phyloP scores from a whole-genome alignment of 2,329 filamentous ascomycete species.

The Diaporthe citriasiana region DNA sequence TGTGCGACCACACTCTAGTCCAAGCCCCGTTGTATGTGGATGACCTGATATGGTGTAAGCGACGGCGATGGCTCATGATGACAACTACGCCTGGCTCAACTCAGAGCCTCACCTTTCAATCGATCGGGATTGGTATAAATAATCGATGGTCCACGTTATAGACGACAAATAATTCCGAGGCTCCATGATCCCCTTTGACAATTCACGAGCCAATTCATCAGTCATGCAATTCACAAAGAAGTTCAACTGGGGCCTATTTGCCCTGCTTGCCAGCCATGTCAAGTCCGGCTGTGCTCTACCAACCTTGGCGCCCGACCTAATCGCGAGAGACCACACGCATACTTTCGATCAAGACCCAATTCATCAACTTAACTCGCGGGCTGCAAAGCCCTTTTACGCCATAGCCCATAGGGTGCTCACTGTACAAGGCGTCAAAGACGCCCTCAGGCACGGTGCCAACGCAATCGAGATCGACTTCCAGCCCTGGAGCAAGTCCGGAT shows the following conservation, averaged over 20 bases:
- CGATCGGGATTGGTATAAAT: background rate
- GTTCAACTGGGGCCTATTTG: background rate
- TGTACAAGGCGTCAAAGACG: background rate
- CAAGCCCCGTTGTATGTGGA: background rate
- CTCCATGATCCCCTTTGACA: background rate
- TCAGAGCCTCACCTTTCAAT: background rate
- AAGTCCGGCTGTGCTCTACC: background rate
- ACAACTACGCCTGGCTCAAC: background rate
- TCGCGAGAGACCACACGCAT: background rate
- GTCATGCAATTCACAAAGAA: background rate
- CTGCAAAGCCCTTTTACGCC: background rate
- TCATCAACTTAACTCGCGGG: background rate
- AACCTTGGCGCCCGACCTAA: background rate
- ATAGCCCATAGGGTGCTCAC: conserved; percentile 5
- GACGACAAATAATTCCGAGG: background rate
- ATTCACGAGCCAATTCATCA: no score
- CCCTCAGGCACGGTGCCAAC: background rate
- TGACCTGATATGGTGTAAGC: background rate
- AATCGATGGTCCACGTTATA: no score
- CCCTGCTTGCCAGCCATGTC: background rate
- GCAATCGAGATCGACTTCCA: background rate
- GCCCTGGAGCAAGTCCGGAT: background rate
- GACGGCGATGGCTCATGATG: background rate
- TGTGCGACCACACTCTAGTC: background rate
- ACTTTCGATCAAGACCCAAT: fast-evolving